A percentile compares a stretch with the other conserved stretches of the same genome.
Evolutionary conservation across 2,329 filamentous ascomycete species (phyloP).

Genomic region (Fusarium beomiforme): DNA sequence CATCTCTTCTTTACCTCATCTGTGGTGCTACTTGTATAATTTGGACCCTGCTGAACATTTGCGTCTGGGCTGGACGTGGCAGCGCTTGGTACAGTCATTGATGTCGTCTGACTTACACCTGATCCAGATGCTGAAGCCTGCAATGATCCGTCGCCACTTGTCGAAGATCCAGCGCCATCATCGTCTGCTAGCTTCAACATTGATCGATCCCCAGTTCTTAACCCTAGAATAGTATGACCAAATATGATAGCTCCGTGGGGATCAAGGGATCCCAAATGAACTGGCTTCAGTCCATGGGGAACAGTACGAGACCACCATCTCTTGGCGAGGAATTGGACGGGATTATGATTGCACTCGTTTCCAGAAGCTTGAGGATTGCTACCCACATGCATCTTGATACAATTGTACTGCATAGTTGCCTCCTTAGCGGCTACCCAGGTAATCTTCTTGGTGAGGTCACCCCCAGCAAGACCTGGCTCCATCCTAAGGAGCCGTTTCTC

Average conservation of each 20-base stretch:
- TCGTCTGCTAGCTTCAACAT: neutral
- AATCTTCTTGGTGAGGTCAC: conserved; percentile 8
- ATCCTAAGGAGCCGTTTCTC: conserved; percentile 1
- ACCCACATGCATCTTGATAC: neutral
- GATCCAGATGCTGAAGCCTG: neutral
- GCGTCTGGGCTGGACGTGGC: neutral
- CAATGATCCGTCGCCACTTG: neutral
- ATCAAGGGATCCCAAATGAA: neutral
- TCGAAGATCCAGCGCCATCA: neutral
- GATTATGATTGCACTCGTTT: neutral
- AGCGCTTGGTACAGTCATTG: neutral
- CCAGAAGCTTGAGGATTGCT: neutral
- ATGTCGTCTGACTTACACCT: neutral
- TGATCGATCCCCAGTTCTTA: neutral
- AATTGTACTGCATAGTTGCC: neutral
- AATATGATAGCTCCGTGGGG: conserved; percentile 1
- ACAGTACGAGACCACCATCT: conserved; percentile 7
- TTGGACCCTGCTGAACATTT: neutral
- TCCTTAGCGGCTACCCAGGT: neutral
- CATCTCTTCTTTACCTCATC: neutral
- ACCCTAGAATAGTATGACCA: neutral
- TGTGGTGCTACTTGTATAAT: fast-evolving
- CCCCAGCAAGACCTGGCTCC: neutral
- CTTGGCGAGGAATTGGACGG: conserved; percentile 14
- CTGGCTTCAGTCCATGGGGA: neutral